Percentiles rank a stretch among this genome's conserved stretches.
These are phyloP conservation scores for Tetradesmus obliquus DNA, from an alignment of 139 green algal species.

Conservation along the genomic window DNA sequence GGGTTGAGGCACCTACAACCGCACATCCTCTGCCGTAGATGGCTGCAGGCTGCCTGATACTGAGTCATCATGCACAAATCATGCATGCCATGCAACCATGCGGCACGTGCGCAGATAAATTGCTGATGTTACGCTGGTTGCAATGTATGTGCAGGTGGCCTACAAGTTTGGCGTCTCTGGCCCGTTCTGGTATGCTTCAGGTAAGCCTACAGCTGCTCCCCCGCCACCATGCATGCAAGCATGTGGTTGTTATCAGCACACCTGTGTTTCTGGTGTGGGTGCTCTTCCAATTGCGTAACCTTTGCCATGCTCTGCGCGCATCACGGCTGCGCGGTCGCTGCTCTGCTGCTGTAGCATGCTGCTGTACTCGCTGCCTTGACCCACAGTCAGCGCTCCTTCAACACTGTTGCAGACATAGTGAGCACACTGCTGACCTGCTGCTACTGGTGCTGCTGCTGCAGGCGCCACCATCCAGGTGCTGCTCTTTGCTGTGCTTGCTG, in stretches of 20 bases:
- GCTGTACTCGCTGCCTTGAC: not conserved
- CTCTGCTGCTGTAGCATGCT: not conserved
- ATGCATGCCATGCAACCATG: no score
- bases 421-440: not conserved
- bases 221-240: not conserved
- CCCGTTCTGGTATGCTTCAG: slow-evolving; percentile 89
- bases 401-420: not conserved
- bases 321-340: no score
- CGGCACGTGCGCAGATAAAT: no score
- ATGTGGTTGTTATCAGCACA: no score
- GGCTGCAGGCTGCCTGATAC: no score
- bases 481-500: slow-evolving; percentile 94
- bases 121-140: not conserved
- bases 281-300: no score
- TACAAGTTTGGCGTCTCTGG: slow-evolving; percentile 68
- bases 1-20: no score
- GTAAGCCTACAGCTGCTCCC: not conserved
- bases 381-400: not conserved
- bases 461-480: slow-evolving; percentile 95
- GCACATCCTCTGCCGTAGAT: no score
- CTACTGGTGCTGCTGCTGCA: not conserved
- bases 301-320: not conserved
- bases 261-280: no score
- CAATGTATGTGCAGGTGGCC: not conserved
- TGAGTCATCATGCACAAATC: no score